phyloP scores from a whole-genome alignment of 31 red algal genomes.

The Asparagopsis taxiformis region DNA sequence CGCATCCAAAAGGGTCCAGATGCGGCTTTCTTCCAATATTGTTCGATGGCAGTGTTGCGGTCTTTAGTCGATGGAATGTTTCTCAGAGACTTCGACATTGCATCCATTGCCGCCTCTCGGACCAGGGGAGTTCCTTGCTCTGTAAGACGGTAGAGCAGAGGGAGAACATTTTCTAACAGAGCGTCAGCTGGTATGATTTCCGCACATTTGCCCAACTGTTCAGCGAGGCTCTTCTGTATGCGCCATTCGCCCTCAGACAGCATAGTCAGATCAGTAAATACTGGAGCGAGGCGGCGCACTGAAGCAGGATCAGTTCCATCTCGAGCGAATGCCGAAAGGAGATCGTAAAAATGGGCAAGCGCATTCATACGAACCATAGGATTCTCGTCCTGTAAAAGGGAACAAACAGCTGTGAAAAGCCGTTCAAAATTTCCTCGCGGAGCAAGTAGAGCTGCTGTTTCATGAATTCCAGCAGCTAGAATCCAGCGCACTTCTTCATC shows the following conservation, averaged over 20 bases:
- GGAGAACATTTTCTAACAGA: constrained; percentile 67
- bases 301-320: constrained; percentile 46
- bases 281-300: constrained; percentile 50
- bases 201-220: constrained; percentile 62
- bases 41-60: constrained; percentile 46
- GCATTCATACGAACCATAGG: constrained; percentile 79
- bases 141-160: constrained; percentile 72
- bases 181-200: constrained; percentile 69
- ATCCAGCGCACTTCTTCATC: constrained; percentile 78
- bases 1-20: constrained; percentile 80
- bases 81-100: constrained; percentile 44
- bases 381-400: constrained; percentile 74
- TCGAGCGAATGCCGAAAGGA: constrained; percentile 46
- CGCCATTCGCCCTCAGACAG: constrained; percentile 82
- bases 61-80: constrained; percentile 53
- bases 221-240: constrained; percentile 70
- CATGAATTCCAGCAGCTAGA: constrained; percentile 79
- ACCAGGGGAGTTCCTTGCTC: constrained; percentile 73
- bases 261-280: constrained; percentile 64
- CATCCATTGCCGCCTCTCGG: constrained; percentile 70
- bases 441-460: constrained; percentile 54
- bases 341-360: constrained; percentile 69
- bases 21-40: constrained; percentile 62
- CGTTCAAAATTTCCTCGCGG: constrained; percentile 61
- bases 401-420: constrained; percentile 63